Base-by-base conservation (phyloP, 202 grass and related monocot species). In the Carex arenaria region DNA sequence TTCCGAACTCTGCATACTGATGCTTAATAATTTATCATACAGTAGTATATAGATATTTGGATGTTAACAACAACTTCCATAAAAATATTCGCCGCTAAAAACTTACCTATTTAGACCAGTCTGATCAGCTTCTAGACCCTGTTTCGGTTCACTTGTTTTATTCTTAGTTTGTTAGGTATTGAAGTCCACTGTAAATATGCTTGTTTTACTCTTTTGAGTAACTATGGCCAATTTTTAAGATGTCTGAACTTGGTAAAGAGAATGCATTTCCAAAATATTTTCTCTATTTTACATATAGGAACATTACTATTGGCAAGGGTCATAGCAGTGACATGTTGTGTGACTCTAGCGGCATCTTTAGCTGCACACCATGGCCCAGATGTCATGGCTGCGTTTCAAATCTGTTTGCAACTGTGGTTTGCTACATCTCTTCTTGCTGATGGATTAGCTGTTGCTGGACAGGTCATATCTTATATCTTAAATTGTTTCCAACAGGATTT, bases 311-410 rank as follows among this genome's bases (percentile, higher is more conserved):
- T 98, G 1, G 96, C 85, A 40, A 92, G 96, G 79, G 96, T 98
- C 6, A 89, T 98, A 82, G 96, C 96, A 4, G 96, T 98, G 82
- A 98, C 96, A n/a, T 93, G 91, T 88, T 98, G 96, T 31, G 96
- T 98, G 64, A 98, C 96, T 10, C 85, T 98, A 36, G 96, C 93
- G 0, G 89, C 96, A 22, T 98, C 96, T 0, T 79, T 98, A 80
- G 96, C 96, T 22, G 96, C 93, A 69, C 93, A 86, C 57, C 83
- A 92, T 38, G 96, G 96, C 14, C 85, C 96, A 5, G 89, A 80
- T 22, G 85, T 91, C 78, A 98, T 98, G 96, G 96, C 93, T 20
- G 96, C 88, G 18, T 98, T 98, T 84, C 96, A 98, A 71, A 95
- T 98, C 32, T 95, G 96, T 83, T 87, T 92, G 53, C 96, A 98